Evolutionary conservation across 805 yeast species (phyloP).

Genomic region (Yarrowia sp.): DNA sequence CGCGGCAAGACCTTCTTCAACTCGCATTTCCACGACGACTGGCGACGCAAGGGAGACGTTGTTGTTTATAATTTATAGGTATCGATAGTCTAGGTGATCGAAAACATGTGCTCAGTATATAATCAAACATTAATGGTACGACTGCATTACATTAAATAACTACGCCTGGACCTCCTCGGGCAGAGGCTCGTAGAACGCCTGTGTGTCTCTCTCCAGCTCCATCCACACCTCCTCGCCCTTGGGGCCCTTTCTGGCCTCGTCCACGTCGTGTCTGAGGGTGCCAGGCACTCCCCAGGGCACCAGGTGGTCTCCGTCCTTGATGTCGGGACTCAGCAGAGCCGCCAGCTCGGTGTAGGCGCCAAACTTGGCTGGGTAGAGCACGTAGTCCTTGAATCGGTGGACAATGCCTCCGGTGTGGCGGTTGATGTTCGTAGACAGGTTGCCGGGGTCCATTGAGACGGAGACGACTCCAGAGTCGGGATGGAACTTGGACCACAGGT

Average conservation of each 20-base stretch:
- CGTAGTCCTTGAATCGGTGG: neutral
- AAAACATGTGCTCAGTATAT: conserved; percentile 1
- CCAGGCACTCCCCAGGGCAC: conserved; percentile 48
- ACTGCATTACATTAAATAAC: too few species aligned
- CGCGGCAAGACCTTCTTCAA: conserved; percentile 64
- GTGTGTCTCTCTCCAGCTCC: conserved; percentile 38
- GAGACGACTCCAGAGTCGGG: conserved; percentile 40
- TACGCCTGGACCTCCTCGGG: too few species aligned
- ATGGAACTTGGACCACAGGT: conserved; percentile 41
- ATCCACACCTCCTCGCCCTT: conserved; percentile 41
- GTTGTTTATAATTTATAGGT: conserved; percentile 50
- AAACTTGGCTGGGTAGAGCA: conserved; percentile 34
- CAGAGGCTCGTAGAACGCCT: conserved; percentile 13
- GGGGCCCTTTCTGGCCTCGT: conserved; percentile 38
- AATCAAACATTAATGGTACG: neutral
- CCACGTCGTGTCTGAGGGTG: conserved; percentile 41
- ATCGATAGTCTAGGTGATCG: too few species aligned
- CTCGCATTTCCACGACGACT: conserved; percentile 81
- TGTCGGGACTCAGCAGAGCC: conserved; percentile 45
- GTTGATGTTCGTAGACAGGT: conserved; percentile 40
- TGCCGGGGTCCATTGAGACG: conserved; percentile 46
- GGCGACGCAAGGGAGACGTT: conserved; percentile 73
- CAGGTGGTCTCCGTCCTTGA: conserved; percentile 43
- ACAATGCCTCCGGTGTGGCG: conserved; percentile 32
- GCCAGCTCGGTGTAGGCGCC: conserved; percentile 50